Evolutionary conservation across 192 early-diverging fungal genomes (phyloP).

Genomic region (Mortierella claussenii): DNA sequence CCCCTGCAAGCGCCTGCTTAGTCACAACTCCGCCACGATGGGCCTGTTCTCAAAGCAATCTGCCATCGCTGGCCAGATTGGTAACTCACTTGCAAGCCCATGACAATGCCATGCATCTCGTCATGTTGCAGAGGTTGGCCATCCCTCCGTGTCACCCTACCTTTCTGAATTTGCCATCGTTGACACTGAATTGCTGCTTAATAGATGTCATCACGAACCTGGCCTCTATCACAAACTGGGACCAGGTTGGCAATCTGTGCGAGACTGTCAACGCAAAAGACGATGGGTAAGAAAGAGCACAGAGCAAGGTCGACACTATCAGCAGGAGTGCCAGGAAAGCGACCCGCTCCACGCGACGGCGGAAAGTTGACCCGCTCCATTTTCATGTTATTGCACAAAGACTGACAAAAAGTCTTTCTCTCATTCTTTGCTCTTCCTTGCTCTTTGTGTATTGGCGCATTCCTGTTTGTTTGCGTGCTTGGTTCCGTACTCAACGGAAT

Average conservation of each 20-base stretch:
- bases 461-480: background rate
- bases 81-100: conserved; percentile 11
- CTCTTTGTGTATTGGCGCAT: background rate
- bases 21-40: too few species aligned
- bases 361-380: too few species aligned
- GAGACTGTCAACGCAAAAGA: conserved; percentile 45
- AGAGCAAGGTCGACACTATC: background rate
- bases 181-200: background rate
- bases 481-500: too few species aligned
- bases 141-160: too few species aligned
- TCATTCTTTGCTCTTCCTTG: background rate
- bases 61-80: conserved; percentile 46
- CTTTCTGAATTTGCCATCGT: background rate
- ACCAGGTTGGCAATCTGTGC: conserved; percentile 24
- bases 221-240: conserved; percentile 39
- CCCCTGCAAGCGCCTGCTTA: too few species aligned
- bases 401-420: background rate
- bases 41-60: conserved; percentile 44
- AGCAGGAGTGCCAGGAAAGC: background rate
- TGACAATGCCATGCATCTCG: too few species aligned
- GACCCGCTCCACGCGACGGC: too few species aligned
- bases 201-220: conserved; percentile 35
- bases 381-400: background rate
- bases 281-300: conserved; percentile 33
- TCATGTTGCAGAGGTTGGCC: too few species aligned